Base-by-base conservation (phyloP, 148 eudicot species). In the Drosera capensis region DNA sequence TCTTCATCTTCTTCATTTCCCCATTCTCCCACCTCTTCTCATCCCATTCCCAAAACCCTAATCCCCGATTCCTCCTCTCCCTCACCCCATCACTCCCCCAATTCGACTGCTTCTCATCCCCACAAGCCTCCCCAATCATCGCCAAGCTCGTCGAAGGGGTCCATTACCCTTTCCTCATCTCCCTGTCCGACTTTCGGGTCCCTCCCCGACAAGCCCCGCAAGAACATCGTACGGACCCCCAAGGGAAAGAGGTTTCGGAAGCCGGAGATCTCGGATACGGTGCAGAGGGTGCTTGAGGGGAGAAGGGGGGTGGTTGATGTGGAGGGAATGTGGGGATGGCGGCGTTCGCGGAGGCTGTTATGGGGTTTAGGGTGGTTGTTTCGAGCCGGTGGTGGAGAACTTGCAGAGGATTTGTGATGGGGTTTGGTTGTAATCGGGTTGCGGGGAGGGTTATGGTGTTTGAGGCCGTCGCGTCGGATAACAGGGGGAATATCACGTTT, bases 271-370 rank as follows among this genome's bases (percentile, higher is more conserved):
- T 90, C 99, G 24, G 72, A 2, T 2, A 74, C 88, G 9, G 60
- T 90, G 25, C 99, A 90, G 60, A 86, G 65, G 2, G 44, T 80
- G 36, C 18, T 90, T 63, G 94, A 57, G 21, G 60, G 53, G 64
- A 59, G 73, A 70, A 49, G 8, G 45, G 64, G 24, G 0, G 62
- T 68, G 64, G 71, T 71, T 5, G 99, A 95, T 18, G 43, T 72
- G 20, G 99, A 14, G 95, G 85, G 1, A 90, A 90, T 85, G 94
- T 90, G 52, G 99, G 99, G 4, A 90, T 90, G 99, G 99, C 95
- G 8, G 65, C 59, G 9, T 90, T 90, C 55, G 95, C 95, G 3
- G 99, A 88, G 1, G 93, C 95, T 34, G 95, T 76, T 3, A 85
- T 84, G 93, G 99, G 95, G 39, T 76, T 80, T 48, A 63, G 64